phyloP scores from a whole-genome alignment of 2,329 filamentous ascomycete genomes.

The Stemphylium vesicarium region DNA sequence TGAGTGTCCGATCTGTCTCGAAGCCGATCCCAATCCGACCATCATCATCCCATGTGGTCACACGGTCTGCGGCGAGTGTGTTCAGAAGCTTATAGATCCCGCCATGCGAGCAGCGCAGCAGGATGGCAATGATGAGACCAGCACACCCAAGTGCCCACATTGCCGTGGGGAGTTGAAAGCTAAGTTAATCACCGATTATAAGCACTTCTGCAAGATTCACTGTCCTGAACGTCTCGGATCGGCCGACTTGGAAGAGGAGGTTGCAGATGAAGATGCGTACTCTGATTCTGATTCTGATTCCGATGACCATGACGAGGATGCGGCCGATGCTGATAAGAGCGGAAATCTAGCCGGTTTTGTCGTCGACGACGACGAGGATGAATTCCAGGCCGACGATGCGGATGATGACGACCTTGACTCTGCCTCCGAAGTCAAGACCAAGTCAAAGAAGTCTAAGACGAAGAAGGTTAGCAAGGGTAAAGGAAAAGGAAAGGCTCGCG shows the following conservation, averaged over 20 bases:
- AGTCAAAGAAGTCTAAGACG: constrained; percentile 27
- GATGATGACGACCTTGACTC: constrained; percentile 15
- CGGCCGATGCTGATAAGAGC: constrained; percentile 44
- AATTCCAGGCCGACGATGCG: constrained; percentile 51
- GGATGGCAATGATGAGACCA: constrained; percentile 62
- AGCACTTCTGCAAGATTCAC: constrained; percentile 75
- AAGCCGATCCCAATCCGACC: constrained; percentile 73
- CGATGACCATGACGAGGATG: constrained; percentile 50
- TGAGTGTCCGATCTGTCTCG: constrained; percentile 84
- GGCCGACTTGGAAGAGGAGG: constrained; percentile 29
- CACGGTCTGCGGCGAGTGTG: constrained; percentile 77
- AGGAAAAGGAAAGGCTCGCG: constrained; percentile 51
- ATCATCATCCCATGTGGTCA: constrained; percentile 88
- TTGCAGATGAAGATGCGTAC: constrained; percentile 39
- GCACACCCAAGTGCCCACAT: constrained; percentile 71
- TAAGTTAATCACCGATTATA: constrained; percentile 74
- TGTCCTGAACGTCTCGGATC: constrained; percentile 60
- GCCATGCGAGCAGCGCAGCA: constrained; percentile 43
- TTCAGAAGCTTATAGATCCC: constrained; percentile 71
- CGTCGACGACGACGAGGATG: constrained; percentile 57
- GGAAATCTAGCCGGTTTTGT: constrained; percentile 61
- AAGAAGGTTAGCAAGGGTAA: constrained; percentile 30
- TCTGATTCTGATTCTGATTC: constrained; percentile 38
- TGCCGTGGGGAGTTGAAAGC: constrained; percentile 73
- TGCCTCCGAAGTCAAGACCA: constrained; percentile 26